phyloP scores from a whole-genome alignment of 2,329 filamentous ascomycete species.

The Alternaria hordeiaustralica region DNA sequence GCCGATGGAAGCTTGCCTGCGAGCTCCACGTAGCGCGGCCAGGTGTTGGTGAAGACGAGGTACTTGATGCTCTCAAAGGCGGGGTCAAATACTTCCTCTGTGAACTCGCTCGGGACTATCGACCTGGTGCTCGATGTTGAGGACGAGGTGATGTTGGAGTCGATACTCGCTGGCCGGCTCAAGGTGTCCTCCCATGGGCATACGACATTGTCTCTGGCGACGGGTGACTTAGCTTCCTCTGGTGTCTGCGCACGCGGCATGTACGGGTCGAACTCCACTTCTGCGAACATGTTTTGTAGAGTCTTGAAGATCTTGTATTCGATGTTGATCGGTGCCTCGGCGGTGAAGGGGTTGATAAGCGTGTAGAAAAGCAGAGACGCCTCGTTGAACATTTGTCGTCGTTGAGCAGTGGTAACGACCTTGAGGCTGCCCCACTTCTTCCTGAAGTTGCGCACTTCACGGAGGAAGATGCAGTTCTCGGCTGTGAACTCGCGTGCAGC shows the following conservation, averaged over 20 bases:
- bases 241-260: constrained; percentile 35
- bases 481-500: constrained; percentile 47
- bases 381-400: constrained; percentile 47
- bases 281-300: constrained; percentile 39
- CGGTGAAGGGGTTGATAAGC: constrained; percentile 47
- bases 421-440: constrained; percentile 41
- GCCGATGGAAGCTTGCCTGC: constrained; percentile 18
- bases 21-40: constrained; percentile 46
- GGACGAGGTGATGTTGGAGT: constrained; percentile 32
- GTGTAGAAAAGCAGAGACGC: constrained; percentile 49
- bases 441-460: constrained; percentile 48
- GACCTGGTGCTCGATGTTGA: constrained; percentile 31
- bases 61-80: constrained; percentile 50
- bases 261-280: constrained; percentile 46
- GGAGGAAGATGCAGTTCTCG: constrained; percentile 48
- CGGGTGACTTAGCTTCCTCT: constrained; percentile 30
- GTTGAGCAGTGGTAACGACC: constrained; percentile 38
- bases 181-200: constrained; percentile 48
- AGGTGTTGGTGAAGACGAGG: constrained; percentile 48
- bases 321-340: constrained; percentile 48
- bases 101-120: constrained; percentile 46
- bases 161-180: constrained; percentile 40
- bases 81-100: constrained; percentile 41
- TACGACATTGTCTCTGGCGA: constrained; percentile 42
- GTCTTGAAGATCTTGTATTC: constrained; percentile 49